Conservation (phyloP, 2,329 filamentous ascomycete species). For the Alternaria sp. region DNA sequence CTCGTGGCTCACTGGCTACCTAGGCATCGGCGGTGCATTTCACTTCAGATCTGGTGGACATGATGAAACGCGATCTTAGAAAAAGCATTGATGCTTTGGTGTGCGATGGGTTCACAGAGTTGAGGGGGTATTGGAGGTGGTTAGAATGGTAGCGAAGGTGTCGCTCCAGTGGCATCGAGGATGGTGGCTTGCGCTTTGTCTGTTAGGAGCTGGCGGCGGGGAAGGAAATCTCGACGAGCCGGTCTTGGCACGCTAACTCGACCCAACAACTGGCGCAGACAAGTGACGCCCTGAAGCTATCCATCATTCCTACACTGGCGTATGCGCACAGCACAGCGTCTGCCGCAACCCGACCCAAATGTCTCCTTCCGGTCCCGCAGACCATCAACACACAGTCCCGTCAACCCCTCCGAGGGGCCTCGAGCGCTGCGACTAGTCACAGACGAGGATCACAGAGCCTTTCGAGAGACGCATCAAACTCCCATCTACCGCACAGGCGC, state of each 20-base stretch:
- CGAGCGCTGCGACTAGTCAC: background rate
- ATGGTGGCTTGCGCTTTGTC: background rate
- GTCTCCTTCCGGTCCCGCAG: background rate
- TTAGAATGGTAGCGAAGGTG: background rate
- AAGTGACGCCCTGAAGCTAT: background rate
- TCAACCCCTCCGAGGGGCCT: background rate
- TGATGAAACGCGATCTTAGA: conserved; percentile 5
- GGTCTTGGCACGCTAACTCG: conserved; percentile 7
- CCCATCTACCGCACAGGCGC: background rate
- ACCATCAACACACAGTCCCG: background rate
- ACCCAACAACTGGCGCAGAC: background rate
- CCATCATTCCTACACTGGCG: background rate
- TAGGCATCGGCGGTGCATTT: background rate
- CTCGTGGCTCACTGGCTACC: background rate
- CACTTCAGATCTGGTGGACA: background rate
- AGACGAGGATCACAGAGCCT: background rate
- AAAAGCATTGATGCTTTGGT: conserved; percentile 3
- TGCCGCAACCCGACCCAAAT: background rate
- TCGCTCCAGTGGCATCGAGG: background rate
- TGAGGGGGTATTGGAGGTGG: background rate
- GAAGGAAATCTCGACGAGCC: background rate
- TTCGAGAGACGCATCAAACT: background rate
- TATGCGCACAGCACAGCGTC: background rate
- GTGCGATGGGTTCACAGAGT: background rate
- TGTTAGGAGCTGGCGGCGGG: background rate